Evolutionary conservation across 2,329 filamentous ascomycete genomes (phyloP), one percentile per base, ranked within the genome.

Genomic region (Curvularia eragrostidis): DNA sequence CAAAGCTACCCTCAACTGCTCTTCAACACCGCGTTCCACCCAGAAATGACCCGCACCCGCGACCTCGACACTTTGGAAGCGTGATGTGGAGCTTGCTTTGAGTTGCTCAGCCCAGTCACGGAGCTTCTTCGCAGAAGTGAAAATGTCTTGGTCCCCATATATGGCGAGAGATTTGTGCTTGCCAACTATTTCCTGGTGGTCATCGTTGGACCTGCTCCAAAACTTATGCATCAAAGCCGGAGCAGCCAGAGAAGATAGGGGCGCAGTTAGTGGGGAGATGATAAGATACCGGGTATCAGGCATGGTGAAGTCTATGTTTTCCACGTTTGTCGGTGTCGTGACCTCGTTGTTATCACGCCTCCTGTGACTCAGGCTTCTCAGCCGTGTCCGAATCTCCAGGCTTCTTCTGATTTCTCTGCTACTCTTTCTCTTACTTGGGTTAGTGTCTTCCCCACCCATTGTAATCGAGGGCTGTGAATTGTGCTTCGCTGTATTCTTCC

Each of bases 71-170:
- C 78, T 78, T 24, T 65, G 63, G 58, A 84, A 82, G 9, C 59
- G 54, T 13, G 58, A 58, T 3, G 56, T 64, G 8, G 64, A 38
- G 4, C 68, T 70, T 4, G 52, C 72, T 18, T 76, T 73, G 43
- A 93, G 76, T 58, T 80, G 82, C 39, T 79, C 77, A 9, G 81
- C 80, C 93, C 93, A 97, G 1, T 81, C 77, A 10, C 84, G 82
- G 65, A 93, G 80, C 73, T 86, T 90, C 56, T 82, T 83, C 3
- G 80, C 80, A 1, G 87, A 84, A 1, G 91, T 88, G 63, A 97
- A 96, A 0, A 83, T 78, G 74, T 98, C 93, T 3, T 84, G 81
- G 49, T 89, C 86, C 1, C 93, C 94, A 69, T 88, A 96, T 0
- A 96, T 76, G 0, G 86, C 87, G 32, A 97, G 74, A 0, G 89